These are phyloP conservation scores for Populus simonii DNA, from an alignment of 345 rosid genomes.

Conservation along the genomic window DNA sequence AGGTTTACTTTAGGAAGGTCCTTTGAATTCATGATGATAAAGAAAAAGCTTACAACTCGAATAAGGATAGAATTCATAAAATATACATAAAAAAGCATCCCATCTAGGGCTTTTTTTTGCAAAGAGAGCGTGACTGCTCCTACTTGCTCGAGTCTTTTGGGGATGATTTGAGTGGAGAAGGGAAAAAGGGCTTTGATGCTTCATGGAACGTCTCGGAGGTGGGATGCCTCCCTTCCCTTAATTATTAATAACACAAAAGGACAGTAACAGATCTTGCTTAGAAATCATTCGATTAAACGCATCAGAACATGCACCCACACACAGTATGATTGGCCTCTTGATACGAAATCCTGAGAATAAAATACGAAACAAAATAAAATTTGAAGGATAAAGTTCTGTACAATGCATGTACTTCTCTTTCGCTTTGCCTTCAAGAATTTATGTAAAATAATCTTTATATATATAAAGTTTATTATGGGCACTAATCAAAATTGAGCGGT, in stretches of 20 bases:
- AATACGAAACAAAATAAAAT: neutral
- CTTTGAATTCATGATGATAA: no score
- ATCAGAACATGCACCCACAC: neutral
- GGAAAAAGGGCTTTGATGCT: constrained; percentile 15
- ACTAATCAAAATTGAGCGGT: no score
- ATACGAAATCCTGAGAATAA: neutral
- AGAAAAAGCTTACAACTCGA: no score
- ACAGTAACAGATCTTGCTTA: neutral
- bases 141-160: neutral
- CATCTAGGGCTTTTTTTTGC: neutral
- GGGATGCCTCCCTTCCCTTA: constrained; percentile 13
- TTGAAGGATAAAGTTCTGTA: neutral
- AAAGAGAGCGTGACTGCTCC: neutral
- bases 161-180: neutral
- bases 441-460: no score
- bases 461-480: no score
- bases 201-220: constrained; percentile 1
- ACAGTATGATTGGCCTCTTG: neutral
- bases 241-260: constrained; percentile 15
- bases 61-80: no score
- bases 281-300: neutral
- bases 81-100: no score
- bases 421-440: neutral
- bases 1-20: no score
- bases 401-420: neutral